Percentiles rank a stretch among this genome's conserved stretches.
phyloP scores from a whole-genome alignment of 2,329 filamentous ascomycete species.

The Verticillium dahliae region DNA sequence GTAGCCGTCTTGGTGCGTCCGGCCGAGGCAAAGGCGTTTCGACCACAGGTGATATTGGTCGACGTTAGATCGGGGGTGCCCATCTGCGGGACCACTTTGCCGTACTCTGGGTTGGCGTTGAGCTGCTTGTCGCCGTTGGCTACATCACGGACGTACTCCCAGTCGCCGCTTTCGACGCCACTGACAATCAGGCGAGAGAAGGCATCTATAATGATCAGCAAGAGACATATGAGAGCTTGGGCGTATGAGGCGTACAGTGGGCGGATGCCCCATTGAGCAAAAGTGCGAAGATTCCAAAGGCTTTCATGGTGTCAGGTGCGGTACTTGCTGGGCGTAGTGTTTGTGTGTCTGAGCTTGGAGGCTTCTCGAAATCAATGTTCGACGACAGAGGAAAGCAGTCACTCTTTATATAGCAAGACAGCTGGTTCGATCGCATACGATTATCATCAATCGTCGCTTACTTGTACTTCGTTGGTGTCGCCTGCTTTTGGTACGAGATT shows the following conservation, averaged over 20 bases:
- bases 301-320: not conserved
- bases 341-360: too few relatives aligned
- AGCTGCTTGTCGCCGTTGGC: not conserved
- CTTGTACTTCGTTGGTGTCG: too few relatives aligned
- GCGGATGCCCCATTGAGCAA: not conserved
- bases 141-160: constrained; percentile 8
- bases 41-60: constrained; percentile 4
- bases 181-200: constrained; percentile 7
- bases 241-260: not conserved
- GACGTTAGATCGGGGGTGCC: constrained; percentile 1
- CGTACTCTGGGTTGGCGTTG: not conserved
- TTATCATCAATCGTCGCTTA: too few relatives aligned
- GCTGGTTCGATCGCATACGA: too few relatives aligned
- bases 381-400: too few relatives aligned
- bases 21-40: constrained; percentile 1
- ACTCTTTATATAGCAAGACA: too few relatives aligned
- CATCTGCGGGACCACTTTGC: not conserved
- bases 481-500: too few relatives aligned
- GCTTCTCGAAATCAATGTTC: too few relatives aligned
- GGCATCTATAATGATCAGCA: constrained; percentile 1
- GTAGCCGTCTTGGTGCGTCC: constrained; percentile 3
- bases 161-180: constrained; percentile 1
- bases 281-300: not conserved
- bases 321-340: not conserved
- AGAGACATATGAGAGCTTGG: not conserved